A percentile compares a stretch with the other conserved stretches of the same genome.
These are phyloP conservation scores for Epichloe aotearoae DNA, from an alignment of 2,329 filamentous ascomycete genomes.

Conservation along the genomic window DNA sequence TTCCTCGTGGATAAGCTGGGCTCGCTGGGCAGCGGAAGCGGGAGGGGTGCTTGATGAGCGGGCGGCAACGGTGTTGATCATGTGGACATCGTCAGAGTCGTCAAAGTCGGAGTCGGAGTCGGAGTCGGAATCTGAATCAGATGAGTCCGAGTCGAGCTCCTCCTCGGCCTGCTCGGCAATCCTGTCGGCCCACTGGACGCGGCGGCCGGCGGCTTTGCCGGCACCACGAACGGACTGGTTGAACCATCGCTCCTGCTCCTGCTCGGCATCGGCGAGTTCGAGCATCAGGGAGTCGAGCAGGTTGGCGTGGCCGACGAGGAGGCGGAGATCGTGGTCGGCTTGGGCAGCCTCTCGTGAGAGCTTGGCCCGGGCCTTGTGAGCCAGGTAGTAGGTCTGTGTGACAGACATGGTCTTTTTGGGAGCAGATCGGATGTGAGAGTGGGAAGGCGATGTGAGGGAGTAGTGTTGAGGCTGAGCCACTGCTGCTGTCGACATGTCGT, in stretches of 20 bases:
- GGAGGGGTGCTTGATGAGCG: conserved; percentile 26
- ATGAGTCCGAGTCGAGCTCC: conserved; percentile 44
- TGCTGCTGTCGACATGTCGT: conserved; percentile 16
- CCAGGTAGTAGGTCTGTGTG: conserved; percentile 96
- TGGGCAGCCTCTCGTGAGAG: conserved; percentile 83
- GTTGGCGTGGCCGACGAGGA: conserved; percentile 96
- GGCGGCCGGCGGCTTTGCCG: conserved; percentile 47
- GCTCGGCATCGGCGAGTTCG: conserved; percentile 79
- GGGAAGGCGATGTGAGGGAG: conserved; percentile 8
- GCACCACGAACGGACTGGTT: conserved; percentile 83
- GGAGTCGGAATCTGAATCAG: conserved; percentile 35
- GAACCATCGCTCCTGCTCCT: conserved; percentile 95
- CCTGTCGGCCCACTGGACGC: conserved; percentile 78
- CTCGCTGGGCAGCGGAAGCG: not conserved
- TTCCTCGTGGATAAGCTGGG: conserved; percentile 28
- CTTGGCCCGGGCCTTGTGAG: conserved; percentile 93
- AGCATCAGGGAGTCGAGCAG: conserved; percentile 94
- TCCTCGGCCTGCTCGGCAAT: conserved; percentile 62
- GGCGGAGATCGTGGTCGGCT: conserved; percentile 84
- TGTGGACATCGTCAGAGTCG: conserved; percentile 45
- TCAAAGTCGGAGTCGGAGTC: conserved; percentile 28
- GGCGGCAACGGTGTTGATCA: conserved; percentile 35
- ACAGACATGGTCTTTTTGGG: conserved; percentile 85
- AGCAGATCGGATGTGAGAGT: conserved; percentile 19
- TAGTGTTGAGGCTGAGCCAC: conserved; percentile 13